Evolutionary conservation across 2,329 filamentous ascomycete species (phyloP), one percentile per base, ranked within the genome.

Genomic region (Acrodontium crateriforme): DNA sequence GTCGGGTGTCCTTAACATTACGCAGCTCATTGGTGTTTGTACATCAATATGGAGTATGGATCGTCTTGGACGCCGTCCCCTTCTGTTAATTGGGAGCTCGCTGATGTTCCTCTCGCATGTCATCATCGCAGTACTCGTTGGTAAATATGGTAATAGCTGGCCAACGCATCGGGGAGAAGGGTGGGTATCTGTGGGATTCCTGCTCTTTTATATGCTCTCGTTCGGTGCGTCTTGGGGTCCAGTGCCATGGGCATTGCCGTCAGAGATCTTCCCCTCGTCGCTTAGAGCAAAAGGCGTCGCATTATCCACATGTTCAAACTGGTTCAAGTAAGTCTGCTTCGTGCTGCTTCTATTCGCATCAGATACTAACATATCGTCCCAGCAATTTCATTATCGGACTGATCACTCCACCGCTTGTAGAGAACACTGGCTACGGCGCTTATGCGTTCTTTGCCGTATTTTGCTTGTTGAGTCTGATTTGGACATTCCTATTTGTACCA

Each of bases 251-350:
- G 43, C 44, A 0, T 21, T 50, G 46, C 49, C 53, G 1, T 58
- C 62, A 16, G 70, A 82, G 35, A 71, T 81, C n/a, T 78, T 78
- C 23, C 70, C 71, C 0, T 65, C 63, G 1, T 62, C 60, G 1
- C 53, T 69, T 1, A 59, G 73, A 5, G 71, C 73, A 3, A 79
- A 78, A 46, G 76, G 75, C 18, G 71, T 75, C 0, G 72, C 72
- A 2, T 23, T 46, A 2, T 39, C 37, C 1, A 44, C 41, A 1
- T 38, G 35, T 24, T 32, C 28, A 2, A 45, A 45, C 51, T 80
- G 76, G 56, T 50, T 74, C 2, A 70, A 66, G 5, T 22, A n/a
- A 5, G 4, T 22, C 8, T 22, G 10, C 13, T 12, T 4, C 8
- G 20, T 22, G n/a, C 45, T 74, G 76, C 46, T 74, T 74, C 37